Evolutionary conservation across 495 filamentous ascomycete species (phyloP).

Genomic region (Lasiosphaeria miniovina): DNA sequence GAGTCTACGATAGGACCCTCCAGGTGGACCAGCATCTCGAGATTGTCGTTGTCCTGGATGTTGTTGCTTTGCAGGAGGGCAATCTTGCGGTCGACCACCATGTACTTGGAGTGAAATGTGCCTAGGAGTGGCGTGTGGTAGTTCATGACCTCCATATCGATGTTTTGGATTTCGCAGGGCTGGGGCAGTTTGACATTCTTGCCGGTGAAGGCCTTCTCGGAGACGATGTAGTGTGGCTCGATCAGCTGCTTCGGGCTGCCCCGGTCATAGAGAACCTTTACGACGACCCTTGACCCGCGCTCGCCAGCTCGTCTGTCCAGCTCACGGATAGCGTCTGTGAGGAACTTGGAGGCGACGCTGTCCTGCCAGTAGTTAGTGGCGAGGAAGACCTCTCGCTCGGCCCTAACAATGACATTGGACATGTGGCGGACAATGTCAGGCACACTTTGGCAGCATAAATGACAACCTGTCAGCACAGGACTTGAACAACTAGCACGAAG

Average conservation of each 20-base stretch:
- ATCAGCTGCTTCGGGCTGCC: constrained; percentile 61
- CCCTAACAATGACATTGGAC: constrained; percentile 70
- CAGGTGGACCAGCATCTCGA: constrained; percentile 77
- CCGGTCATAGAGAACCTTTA: constrained; percentile 75
- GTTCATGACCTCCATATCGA: constrained; percentile 72
- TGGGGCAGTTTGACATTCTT: constrained; percentile 57
- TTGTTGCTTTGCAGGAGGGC: constrained; percentile 73
- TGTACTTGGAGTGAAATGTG: constrained; percentile 75
- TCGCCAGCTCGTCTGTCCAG: constrained; percentile 62
- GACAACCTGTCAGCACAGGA: neutral
- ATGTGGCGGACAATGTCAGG: constrained; percentile 71
- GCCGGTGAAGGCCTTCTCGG: constrained; percentile 54
- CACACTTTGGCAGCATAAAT: constrained; percentile 32
- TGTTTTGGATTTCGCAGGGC: constrained; percentile 61
- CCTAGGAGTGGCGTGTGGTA: constrained; percentile 70
- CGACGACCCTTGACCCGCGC: constrained; percentile 54
- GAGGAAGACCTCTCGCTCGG: constrained; percentile 67
- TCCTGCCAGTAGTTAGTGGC: constrained; percentile 75
- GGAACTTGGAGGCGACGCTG: constrained; percentile 60
- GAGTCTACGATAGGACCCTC: constrained; percentile 75
- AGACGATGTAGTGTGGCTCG: constrained; percentile 60
- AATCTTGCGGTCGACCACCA: constrained; percentile 68
- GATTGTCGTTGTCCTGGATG: constrained; percentile 72
- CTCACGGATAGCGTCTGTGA: constrained; percentile 67
- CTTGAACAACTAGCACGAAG: neutral